Conservation (phyloP, 805 yeast genomes). For the Candida suzukii region DNA sequence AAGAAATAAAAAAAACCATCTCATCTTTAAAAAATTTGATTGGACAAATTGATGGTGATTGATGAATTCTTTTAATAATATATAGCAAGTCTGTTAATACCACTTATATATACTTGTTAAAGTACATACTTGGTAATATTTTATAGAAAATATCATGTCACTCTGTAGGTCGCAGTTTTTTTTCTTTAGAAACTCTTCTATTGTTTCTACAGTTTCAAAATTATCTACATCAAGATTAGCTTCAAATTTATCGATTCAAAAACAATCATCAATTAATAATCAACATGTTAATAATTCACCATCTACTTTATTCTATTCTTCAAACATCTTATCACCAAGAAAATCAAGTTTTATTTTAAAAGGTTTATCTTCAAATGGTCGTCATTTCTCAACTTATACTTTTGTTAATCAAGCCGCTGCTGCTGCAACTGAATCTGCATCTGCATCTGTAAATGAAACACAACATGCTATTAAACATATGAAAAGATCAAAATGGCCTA, state of each 20-base stretch:
- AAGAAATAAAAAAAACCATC: too few species aligned
- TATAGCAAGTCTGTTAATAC: too few species aligned
- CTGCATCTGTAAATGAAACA: too few species aligned
- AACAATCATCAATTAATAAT: neutral
- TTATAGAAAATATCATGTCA: conserved; percentile 12
- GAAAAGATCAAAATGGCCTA: conserved; percentile 27
- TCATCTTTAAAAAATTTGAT: too few species aligned
- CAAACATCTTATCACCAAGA: neutral
- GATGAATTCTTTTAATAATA: too few species aligned
- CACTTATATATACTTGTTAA: too few species aligned
- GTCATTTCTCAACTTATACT: conserved; percentile 9
- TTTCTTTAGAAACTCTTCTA: conserved; percentile 48
- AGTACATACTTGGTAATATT: too few species aligned
- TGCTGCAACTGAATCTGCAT: neutral
- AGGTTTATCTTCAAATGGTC: neutral
- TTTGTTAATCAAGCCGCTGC: conserved; percentile 3
- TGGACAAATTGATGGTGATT: too few species aligned
- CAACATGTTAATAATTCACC: neutral
- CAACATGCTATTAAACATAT: too few species aligned
- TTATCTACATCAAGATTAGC: neutral
- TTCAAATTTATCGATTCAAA: neutral
- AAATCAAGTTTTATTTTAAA: neutral
- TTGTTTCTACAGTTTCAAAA: conserved; percentile 15
- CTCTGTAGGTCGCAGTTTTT: conserved; percentile 50
- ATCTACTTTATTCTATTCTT: neutral